These are phyloP conservation scores for Butyriboletus loyo DNA, from an alignment of 768 basidiomycete genomes.

Conservation along the genomic window DNA sequence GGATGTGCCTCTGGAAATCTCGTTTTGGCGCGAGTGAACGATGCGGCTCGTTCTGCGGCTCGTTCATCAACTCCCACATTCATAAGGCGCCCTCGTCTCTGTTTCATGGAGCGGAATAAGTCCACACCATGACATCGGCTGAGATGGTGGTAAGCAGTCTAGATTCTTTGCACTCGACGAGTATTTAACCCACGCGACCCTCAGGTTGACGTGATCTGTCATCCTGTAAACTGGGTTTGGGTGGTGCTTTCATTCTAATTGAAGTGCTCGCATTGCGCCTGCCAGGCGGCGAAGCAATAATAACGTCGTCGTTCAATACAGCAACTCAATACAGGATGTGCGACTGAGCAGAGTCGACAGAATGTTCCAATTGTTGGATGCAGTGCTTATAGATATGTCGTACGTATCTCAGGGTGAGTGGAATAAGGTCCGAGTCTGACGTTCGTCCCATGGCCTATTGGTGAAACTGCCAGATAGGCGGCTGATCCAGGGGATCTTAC, in stretches of 20 bases:
- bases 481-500: neutral
- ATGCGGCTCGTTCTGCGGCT: neutral
- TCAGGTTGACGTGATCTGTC: neutral
- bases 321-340: neutral
- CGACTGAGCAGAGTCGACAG: neutral
- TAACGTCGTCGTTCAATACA: neutral
- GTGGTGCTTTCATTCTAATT: neutral
- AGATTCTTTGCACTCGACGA: neutral
- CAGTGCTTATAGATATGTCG: neutral
- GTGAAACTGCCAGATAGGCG: neutral
- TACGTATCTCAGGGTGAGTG: neutral
- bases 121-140: neutral
- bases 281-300: neutral
- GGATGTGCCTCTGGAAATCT: neutral
- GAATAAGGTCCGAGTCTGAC: neutral
- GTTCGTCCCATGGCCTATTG: neutral
- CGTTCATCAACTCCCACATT: neutral
- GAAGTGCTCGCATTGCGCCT: neutral
- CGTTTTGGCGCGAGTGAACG: neutral
- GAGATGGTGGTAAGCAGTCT: neutral
- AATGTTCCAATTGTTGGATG: neutral
- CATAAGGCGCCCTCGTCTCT: neutral
- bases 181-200: neutral
- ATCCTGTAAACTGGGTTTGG: neutral
- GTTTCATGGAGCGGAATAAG: neutral